Evolutionary conservation across 371 early-diverging fungal species (phyloP).

Genomic region (Rhizopus delemar): DNA sequence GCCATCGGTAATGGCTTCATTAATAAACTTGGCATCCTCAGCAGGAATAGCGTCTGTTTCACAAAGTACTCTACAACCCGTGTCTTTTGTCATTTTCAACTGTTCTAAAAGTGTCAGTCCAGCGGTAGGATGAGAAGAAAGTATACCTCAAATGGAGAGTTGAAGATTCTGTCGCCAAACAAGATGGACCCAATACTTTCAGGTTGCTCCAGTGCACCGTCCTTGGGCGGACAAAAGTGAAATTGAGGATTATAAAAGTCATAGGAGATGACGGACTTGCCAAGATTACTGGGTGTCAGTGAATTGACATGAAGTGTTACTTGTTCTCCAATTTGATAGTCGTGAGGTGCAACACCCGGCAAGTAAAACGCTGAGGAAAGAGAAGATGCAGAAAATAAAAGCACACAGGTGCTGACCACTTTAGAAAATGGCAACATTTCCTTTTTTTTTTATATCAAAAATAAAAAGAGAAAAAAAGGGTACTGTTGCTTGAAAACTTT

Average conservation of each 20-base stretch:
- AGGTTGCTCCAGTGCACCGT: conserved; percentile 61
- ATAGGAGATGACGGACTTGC: conserved; percentile 79
- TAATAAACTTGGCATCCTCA: conserved; percentile 83
- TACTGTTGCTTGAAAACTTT: no score
- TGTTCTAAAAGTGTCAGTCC: background rate
- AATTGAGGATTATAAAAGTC: conserved; percentile 84
- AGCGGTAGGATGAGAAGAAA: background rate
- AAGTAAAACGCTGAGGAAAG: conserved; percentile 73
- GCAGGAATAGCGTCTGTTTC: conserved; percentile 53
- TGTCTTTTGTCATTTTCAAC: conserved; percentile 35
- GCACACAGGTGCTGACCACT: background rate
- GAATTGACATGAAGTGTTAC: conserved; percentile 86
- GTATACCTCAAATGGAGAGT: conserved; percentile 77
- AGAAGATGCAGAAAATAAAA: conserved; percentile 2
- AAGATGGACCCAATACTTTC: conserved; percentile 90
- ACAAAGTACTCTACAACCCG: conserved; percentile 70
- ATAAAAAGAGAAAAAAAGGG: background rate
- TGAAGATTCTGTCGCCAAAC: conserved; percentile 93
- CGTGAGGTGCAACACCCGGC: conserved; percentile 91
- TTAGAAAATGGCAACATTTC: conserved; percentile 7
- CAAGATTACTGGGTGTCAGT: conserved; percentile 71
- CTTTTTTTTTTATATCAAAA: background rate
- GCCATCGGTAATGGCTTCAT: conserved; percentile 76
- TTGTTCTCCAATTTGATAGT: conserved; percentile 67
- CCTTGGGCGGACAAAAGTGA: conserved; percentile 81